phyloP scores from a whole-genome alignment of 2,329 filamentous ascomycete species.

The Phialocephala sp. region DNA sequence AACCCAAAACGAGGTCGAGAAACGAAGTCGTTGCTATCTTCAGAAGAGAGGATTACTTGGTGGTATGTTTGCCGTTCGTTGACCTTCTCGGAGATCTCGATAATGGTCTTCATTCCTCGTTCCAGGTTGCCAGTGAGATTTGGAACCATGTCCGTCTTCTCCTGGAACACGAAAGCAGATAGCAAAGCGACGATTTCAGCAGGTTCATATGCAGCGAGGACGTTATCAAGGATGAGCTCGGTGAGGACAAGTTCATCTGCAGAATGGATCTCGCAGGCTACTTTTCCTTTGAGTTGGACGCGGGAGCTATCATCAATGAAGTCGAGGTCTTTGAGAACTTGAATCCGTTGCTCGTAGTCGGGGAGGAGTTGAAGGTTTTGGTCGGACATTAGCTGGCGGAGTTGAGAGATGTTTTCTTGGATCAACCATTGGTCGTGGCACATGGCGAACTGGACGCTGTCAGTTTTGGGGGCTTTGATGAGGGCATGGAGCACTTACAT shows the following conservation, averaged over 20 bases:
- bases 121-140: conserved; percentile 83
- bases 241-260: conserved; percentile 96
- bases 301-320: conserved; percentile 89
- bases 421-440: conserved; percentile 97
- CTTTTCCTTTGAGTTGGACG: conserved; percentile 96
- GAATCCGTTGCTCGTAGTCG: conserved; percentile 94
- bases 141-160: conserved; percentile 86
- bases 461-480: not conserved
- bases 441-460: conserved; percentile 77
- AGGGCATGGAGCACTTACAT: conserved; percentile 61
- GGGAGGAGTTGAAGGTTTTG: conserved; percentile 95
- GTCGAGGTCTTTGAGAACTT: conserved; percentile 86
- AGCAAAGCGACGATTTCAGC: conserved; percentile 95
- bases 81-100: conserved; percentile 89
- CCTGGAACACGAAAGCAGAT: conserved; percentile 95
- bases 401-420: conserved; percentile 86
- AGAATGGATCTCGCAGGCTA: conserved; percentile 97
- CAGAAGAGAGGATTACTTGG: conserved; percentile 88
- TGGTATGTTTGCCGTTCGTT: conserved; percentile 87
- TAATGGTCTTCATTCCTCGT: conserved; percentile 81
- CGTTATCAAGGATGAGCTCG: conserved; percentile 94
- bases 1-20: conserved; percentile 87
- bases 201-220: conserved; percentile 91
- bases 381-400: conserved; percentile 90
- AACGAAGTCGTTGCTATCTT: conserved; percentile 92